Evolutionary conservation across 2,329 filamentous ascomycete species (phyloP), one percentile per base, ranked within the genome.

Genomic region (Parascedosporium putredinis): DNA sequence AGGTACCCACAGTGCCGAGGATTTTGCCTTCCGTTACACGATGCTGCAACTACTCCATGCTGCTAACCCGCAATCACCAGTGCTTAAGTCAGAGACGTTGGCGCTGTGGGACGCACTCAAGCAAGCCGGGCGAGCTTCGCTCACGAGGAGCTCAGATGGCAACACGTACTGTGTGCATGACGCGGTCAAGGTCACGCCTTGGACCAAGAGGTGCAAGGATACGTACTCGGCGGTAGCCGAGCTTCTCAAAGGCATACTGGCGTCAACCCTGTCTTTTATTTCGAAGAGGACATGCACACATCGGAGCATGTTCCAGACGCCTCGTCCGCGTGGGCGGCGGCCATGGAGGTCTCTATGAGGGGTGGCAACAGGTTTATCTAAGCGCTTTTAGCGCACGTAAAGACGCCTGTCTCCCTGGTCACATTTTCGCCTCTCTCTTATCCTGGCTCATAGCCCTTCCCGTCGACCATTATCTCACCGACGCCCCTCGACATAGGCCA

Each of bases 221-320:
- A 62, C 66, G 47, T 72, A 72, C 54, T 64, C 68, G 12, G 57
- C 61, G 3, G 62, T 64, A 3, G 59, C 65, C 7, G 57, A 62
- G 34, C 62, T 71, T 23, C 54, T 71, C 23, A 69, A 49, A 58
- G 66, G 48, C 64, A 69, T 45, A 60, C 63, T 10, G 64, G 63
- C 7, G 62, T 70, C 36, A 65, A 60, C 47, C 55, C 70, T 7
- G 55, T 64, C 9, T 60, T 66, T 2, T 71, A 71, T 52, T 71
- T 69, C 51, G 68, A 71, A 43, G 69, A 70, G 51, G 67, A 71
- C 48, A 68, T 69, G 54, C 69, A 71, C 43, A 65, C 61, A 2
- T 59, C 61, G 6, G 61, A 67, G 27, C 40, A 45, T 12, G 49
- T 50, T 33, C 44, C 42, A 7, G 49, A 50, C 20, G 29, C 42